Evolutionary conservation across 495 filamentous ascomycete genomes (phyloP).

Genomic region (Glutinoglossum americanum): DNA sequence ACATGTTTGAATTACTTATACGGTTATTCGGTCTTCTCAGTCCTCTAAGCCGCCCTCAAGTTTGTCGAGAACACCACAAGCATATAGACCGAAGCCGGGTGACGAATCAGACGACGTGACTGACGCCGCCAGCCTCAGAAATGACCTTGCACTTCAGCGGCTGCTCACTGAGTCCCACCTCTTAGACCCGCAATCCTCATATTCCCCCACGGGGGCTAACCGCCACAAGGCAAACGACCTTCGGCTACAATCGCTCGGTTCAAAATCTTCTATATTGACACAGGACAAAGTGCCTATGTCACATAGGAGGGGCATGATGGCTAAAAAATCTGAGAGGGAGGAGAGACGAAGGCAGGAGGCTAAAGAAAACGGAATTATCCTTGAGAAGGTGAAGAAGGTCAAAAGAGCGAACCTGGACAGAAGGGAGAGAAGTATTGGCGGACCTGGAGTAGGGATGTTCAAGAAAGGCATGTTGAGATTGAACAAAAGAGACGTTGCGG

Average conservation of each 20-base stretch:
- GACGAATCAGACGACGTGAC: slow-evolving; percentile 24
- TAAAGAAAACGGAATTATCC: slow-evolving; percentile 70
- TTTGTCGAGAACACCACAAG: slow-evolving; percentile 8
- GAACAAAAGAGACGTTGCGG: slow-evolving; percentile 50
- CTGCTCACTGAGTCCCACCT: slow-evolving; percentile 85
- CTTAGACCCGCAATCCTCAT: slow-evolving; percentile 41
- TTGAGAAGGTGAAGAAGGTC: slow-evolving; percentile 41
- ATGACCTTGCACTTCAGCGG: slow-evolving; percentile 78
- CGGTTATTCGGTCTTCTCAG: neutral
- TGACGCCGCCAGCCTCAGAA: slow-evolving; percentile 45
- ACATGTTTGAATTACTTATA: neutral
- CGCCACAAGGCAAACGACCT: slow-evolving; percentile 61
- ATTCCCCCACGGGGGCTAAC: slow-evolving; percentile 38
- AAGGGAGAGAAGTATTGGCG: slow-evolving; percentile 46
- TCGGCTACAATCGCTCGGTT: slow-evolving; percentile 58
- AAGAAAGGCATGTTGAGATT: slow-evolving; percentile 56
- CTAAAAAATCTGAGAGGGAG: slow-evolving; percentile 41
- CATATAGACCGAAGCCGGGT: slow-evolving; percentile 9
- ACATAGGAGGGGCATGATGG: slow-evolving; percentile 55
- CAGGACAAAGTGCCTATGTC: slow-evolving; percentile 72
- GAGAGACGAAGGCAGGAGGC: slow-evolving; percentile 53
- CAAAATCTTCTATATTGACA: slow-evolving; percentile 45
- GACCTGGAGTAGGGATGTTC: slow-evolving; percentile 61
- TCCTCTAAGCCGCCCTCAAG: slow-evolving; percentile 26
- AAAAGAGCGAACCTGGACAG: slow-evolving; percentile 15